Base-by-base conservation (phyloP, 2,329 filamentous ascomycete species). In the Raffaelea deltoideospora region DNA sequence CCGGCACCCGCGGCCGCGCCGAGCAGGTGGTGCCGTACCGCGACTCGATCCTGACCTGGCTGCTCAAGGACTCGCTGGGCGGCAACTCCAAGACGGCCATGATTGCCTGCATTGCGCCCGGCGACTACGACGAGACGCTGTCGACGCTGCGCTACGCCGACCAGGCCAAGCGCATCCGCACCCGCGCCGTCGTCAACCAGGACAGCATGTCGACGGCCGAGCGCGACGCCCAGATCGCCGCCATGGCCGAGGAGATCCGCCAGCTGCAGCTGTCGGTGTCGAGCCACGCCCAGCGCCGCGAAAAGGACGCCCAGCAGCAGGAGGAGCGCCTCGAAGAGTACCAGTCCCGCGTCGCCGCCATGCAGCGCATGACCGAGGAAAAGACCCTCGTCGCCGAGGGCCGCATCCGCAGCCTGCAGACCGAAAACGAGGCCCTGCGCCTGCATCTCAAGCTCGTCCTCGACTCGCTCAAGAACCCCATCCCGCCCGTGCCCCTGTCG, bases 71-170 rank as follows among this genome's bases (percentile, higher is more conserved):
- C 57, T 92, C 83, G 2, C 67, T 98, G 0, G 90, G 90, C 11
- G 90, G 90, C 38, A 98, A 98, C 67, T 88, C 79, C 52, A 98
- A 96, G 60, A 98, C 90, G 10, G 90, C 90, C 43, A 98, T 98
- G 90, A 95, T 98, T 50, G 90, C 90, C 9, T 96, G 90, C 55
- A 94, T 98, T 48, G 79, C 86, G 5, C 90, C 90, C 0, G 79
- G 83, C 1, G 90, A 98, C 40, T 96, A 98, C 53, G 90, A 98
- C 39, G 90, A 98, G 56, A 98, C 90, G 0, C 70, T 98, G 2
- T 94, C 85, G 3, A 98, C 90, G 1, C 73, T 98, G 11, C 84
- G 90, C 27, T 98, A 98, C 56, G 90, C 90, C 17, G 88, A 98
- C 56, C 88, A 96, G 59, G 90, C 90, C 42, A 98, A 98, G 65